These are phyloP conservation scores for Pseudogymnoascus sp. DNA, from an alignment of 2,329 filamentous ascomycete genomes.

Conservation along the genomic window DNA sequence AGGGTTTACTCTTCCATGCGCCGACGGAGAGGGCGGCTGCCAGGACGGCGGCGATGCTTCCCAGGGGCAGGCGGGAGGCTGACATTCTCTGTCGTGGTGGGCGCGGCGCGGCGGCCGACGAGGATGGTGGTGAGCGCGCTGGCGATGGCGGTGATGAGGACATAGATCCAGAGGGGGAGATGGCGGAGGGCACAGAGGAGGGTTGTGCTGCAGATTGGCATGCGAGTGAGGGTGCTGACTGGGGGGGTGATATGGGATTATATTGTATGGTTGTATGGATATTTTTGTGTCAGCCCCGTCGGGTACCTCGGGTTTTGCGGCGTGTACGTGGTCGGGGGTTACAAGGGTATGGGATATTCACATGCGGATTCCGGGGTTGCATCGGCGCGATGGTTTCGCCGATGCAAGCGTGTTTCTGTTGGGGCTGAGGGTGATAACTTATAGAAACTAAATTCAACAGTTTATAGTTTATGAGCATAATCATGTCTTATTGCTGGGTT, in stretches of 20 bases:
- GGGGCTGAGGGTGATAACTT: background rate
- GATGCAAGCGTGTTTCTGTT: background rate
- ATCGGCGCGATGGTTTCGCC: background rate
- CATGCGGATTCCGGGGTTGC: background rate
- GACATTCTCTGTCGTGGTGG: constrained; percentile 12
- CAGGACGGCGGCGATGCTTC: constrained; percentile 20
- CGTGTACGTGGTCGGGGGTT: background rate
- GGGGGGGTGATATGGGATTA: background rate
- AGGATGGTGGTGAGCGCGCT: constrained; percentile 37
- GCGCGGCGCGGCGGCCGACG: background rate
- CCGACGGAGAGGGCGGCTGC: constrained; percentile 17
- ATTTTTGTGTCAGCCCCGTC: background rate
- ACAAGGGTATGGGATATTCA: background rate
- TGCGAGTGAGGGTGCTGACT: background rate
- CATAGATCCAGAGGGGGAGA: constrained; percentile 41
- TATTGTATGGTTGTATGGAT: background rate
- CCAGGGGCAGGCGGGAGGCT: constrained; percentile 23
- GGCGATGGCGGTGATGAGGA: constrained; percentile 46
- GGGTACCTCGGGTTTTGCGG: background rate
- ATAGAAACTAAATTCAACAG: background rate
- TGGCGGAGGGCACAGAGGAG: background rate
- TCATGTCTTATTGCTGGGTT: background rate
- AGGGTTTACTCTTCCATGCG: constrained; percentile 19
- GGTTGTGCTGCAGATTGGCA: background rate
- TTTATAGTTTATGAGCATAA: background rate